These are phyloP conservation scores for Ophiocordyceps camponoti-saundersi DNA, from an alignment of 2,329 filamentous ascomycete genomes.

Conservation along the genomic window DNA sequence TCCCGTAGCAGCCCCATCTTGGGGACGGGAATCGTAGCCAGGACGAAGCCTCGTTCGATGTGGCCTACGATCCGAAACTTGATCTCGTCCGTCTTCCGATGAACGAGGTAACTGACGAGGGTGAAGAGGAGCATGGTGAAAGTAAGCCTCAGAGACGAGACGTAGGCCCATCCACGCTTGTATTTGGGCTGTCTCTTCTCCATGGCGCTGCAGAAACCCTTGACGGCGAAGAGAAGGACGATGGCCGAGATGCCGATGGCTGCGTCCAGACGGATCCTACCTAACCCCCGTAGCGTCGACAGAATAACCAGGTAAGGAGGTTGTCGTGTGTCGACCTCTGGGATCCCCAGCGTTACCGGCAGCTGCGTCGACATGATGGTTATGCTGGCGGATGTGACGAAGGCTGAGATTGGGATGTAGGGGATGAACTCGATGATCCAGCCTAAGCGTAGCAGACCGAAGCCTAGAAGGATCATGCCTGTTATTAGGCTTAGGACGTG, in stretches of 20 bases:
- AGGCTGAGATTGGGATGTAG: slow-evolving; percentile 29
- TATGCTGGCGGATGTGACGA: slow-evolving; percentile 32
- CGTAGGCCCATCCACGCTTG: slow-evolving; percentile 53
- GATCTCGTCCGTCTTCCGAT: slow-evolving; percentile 31
- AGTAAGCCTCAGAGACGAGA: slow-evolving; percentile 56
- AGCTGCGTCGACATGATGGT: slow-evolving; percentile 32
- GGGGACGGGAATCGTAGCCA: slow-evolving; percentile 42
- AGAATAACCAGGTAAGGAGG: slow-evolving; percentile 23
- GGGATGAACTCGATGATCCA: slow-evolving; percentile 36
- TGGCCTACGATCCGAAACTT: slow-evolving; percentile 46
- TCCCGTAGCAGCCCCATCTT: slow-evolving; percentile 35
- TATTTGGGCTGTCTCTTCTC: slow-evolving; percentile 42
- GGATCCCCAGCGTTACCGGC: slow-evolving; percentile 24
- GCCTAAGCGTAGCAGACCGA: slow-evolving; percentile 28
- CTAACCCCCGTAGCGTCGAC: slow-evolving; percentile 18
- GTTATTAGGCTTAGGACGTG: slow-evolving; percentile 26
- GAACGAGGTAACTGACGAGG: slow-evolving; percentile 52
- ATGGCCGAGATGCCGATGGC: slow-evolving; percentile 56
- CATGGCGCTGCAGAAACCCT: slow-evolving; percentile 39
- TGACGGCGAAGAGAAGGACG: slow-evolving; percentile 46
- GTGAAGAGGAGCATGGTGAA: slow-evolving; percentile 65
- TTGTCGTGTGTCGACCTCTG: slow-evolving; percentile 24
- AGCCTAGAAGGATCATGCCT: slow-evolving; percentile 23
- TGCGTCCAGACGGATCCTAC: slow-evolving; percentile 41
- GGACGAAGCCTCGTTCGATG: slow-evolving; percentile 52